Evolutionary conservation across 148 eudicot species (phyloP).

Genomic region (Beta vulgaris): DNA sequence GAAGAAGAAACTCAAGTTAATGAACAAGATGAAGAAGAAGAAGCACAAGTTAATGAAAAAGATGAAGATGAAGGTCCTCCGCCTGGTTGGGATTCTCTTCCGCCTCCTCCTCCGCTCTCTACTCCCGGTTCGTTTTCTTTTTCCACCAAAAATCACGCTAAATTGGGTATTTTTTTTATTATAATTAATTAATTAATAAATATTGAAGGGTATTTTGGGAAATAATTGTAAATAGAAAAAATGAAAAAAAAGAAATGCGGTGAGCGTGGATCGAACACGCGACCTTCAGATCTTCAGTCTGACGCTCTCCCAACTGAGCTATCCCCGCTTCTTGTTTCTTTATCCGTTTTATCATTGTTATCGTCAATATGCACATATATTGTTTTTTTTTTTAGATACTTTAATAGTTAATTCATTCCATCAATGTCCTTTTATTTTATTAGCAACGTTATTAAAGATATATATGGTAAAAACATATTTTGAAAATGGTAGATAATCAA

Average conservation of each 20-base stretch:
- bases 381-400: not conserved
- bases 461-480: too few relatives aligned
- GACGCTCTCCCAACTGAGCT: slow-evolving; percentile 55
- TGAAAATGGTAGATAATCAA: too few relatives aligned
- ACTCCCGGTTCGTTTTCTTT: slow-evolving; percentile 24
- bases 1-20: not conserved
- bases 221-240: not conserved
- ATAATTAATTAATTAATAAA: not conserved
- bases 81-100: slow-evolving; percentile 47
- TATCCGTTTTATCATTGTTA: not conserved
- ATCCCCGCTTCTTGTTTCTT: slow-evolving; percentile 27
- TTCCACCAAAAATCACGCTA: too few relatives aligned
- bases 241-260: slow-evolving; percentile 41
- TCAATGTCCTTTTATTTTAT: too few relatives aligned
- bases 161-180: not conserved
- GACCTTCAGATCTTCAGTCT: slow-evolving; percentile 63
- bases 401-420: too few relatives aligned
- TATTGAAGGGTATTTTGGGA: not conserved
- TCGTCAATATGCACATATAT: not conserved
- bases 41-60: slow-evolving; percentile 18
- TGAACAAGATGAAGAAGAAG: not conserved
- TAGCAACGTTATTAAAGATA: too few relatives aligned
- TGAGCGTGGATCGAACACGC: slow-evolving; percentile 99
- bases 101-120: slow-evolving; percentile 10
- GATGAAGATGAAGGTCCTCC: slow-evolving; percentile 52